Percentiles rank a stretch among this genome's conserved stretches.
These are phyloP conservation scores for Trichocomaceae sp. DNA, from an alignment of 2,329 filamentous ascomycete species.

Conservation along the genomic window DNA sequence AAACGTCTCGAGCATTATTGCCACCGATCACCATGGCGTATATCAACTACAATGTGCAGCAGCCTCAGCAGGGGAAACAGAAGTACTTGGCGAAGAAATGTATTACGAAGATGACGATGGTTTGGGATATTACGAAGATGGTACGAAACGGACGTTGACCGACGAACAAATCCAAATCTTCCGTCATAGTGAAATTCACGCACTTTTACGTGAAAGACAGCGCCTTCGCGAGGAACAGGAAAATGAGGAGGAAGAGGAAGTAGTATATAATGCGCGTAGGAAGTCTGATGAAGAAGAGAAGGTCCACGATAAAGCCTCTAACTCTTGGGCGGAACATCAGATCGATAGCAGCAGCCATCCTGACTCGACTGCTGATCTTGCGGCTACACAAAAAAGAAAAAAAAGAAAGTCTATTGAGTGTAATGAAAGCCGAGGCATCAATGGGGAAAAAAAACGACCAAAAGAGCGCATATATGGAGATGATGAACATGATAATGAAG, in stretches of 20 bases:
- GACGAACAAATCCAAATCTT: slow-evolving; percentile 89
- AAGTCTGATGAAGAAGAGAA: background rate
- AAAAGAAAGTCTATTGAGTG: background rate
- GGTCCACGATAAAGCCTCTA: background rate
- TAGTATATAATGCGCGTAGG: too few relatives aligned
- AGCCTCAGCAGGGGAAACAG: background rate
- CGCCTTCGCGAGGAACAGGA: slow-evolving; percentile 25
- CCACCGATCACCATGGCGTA: background rate
- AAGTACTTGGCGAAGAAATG: slow-evolving; percentile 19
- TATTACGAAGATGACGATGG: slow-evolving; percentile 44
- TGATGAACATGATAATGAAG: background rate
- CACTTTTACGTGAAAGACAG: slow-evolving; percentile 52
- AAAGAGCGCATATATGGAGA: background rate
- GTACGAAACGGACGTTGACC: slow-evolving; percentile 80
- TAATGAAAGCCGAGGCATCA: background rate
- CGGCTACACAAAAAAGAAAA: background rate
- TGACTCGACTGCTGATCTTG: background rate
- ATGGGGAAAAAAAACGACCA: background rate
- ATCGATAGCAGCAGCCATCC: background rate
- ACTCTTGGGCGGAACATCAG: background rate
- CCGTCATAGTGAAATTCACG: slow-evolving; percentile 76
- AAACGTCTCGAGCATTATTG: slow-evolving; percentile 9
- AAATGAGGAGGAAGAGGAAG: background rate
- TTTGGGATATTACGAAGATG: slow-evolving; percentile 80
- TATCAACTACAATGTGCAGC: background rate